A percentile compares a stretch with the other conserved stretches of the same genome.
Conservation (phyloP, 129 eudicot species). For the Oenanthe sinensis region DNA sequence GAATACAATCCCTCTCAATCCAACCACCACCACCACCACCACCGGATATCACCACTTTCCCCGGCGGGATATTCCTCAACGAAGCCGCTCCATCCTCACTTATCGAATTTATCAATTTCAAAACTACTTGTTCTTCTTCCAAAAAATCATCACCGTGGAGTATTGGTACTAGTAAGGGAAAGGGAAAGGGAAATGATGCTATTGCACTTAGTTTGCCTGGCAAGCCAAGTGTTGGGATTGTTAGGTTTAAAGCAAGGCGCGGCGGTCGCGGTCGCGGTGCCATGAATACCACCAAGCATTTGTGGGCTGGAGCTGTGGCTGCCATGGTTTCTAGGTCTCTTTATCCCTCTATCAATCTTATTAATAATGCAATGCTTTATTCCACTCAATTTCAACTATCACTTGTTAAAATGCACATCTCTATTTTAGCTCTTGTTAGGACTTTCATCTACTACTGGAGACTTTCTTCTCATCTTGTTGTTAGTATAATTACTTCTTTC, state of each 20-base stretch:
- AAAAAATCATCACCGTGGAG: not conserved
- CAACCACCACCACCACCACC: constrained; percentile 11
- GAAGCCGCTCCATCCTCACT: constrained; percentile 39
- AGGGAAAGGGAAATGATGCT: constrained; percentile 14
- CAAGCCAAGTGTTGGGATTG: constrained; percentile 2
- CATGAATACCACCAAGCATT: constrained; percentile 75
- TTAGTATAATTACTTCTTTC: no score
- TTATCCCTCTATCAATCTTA: not conserved
- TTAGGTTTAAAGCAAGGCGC: constrained; percentile 22
- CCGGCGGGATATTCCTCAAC: constrained; percentile 69
- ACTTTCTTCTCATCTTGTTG: no score
- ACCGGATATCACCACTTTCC: constrained; percentile 4
- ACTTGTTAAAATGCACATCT: no score
- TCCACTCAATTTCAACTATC: no score
- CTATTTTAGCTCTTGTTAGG: no score
- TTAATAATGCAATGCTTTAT: no score
- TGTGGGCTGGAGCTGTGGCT: constrained; percentile 98
- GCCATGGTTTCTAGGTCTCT: constrained; percentile 90
- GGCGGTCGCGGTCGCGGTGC: constrained; percentile 45
- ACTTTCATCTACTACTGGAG: no score
- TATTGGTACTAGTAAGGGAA: constrained; percentile 29
- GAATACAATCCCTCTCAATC: constrained; percentile 10
- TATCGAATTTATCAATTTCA: constrained; percentile 14
- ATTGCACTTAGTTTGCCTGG: constrained; percentile 14
- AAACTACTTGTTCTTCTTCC: constrained; percentile 14